Evolutionary conservation across 2,329 filamentous ascomycete species (phyloP), one percentile per base, ranked within the genome.

Genomic region (Fusarium illudens): DNA sequence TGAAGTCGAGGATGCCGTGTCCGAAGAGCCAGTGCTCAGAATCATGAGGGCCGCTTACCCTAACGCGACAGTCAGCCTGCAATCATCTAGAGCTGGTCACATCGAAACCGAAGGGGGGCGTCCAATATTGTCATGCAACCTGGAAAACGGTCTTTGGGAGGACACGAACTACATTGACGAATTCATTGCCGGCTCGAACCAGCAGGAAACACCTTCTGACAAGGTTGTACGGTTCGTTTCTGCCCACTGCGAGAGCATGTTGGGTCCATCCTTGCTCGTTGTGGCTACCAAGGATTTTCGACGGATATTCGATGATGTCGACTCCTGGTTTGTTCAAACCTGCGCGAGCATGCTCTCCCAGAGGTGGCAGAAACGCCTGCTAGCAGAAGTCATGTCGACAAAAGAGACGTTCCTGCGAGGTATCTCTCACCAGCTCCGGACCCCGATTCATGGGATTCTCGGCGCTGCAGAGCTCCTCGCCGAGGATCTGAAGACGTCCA

Each of bases 361-460:
- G 4, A 75, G 74, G 19, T 79, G 78, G 70, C 82, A 83, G 27
- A 77, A 79, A 17, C 72, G 67, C 2, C 66, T 78, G 11, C 65
- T 84, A 0, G 68, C 75, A 22, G 81, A 84, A 62, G 82, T 79
- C 0, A 75, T 83, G 58, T 70, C 71, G 12, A 80, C 80, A 0
- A 84, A 83, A 54, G 81, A 83, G 2, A 77, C 71, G 4, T 84
- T 84, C 57, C 71, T 84, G 1, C 76, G 82, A 4, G 80, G 81
- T 0, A 78, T 84, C 9, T 83, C 81, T 0, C 82, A 84, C 54
- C 80, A 84, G 33, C 77, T 84, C 0, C 77, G 82, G 34, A 84
- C 82, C 0, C 82, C 82, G 0, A 82, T 84, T 5, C 82, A 84
- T 32, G 82, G 82, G 0, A 82, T 84, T 3, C 74, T 84, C 0